Conservation (phyloP, 2,329 filamentous ascomycete genomes). For the Talaromyces albobiverticillius region DNA sequence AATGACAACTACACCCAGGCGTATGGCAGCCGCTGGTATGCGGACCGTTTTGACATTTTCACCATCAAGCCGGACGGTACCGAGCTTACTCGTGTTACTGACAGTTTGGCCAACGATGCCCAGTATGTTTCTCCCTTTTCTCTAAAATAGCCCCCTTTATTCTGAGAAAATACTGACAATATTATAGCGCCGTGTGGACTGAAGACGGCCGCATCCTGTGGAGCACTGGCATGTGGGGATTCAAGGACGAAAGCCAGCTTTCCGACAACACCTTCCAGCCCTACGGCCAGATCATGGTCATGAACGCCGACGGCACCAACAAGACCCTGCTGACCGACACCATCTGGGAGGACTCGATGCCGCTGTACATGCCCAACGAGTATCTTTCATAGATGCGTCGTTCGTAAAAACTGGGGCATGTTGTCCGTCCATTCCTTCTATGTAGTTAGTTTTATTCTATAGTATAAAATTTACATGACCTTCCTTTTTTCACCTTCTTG, state of each 20-base stretch:
- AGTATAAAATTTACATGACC: too few species aligned
- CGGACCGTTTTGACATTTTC: slow-evolving; percentile 36
- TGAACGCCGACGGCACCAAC: slow-evolving; percentile 41
- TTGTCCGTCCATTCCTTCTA: too few species aligned
- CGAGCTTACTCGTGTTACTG: slow-evolving; percentile 23
- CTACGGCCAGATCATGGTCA: slow-evolving; percentile 45
- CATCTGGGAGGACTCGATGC: slow-evolving; percentile 34
- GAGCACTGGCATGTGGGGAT: slow-evolving; percentile 43
- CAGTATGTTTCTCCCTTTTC: too few species aligned
- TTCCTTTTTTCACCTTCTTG: too few species aligned
- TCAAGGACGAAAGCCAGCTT: slow-evolving; percentile 40
- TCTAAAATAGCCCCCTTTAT: too few species aligned
- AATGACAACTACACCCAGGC: slow-evolving; percentile 26
- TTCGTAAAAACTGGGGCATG: too few species aligned
- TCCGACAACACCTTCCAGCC: slow-evolving; percentile 47
- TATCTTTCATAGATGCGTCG: background rate
- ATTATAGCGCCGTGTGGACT: slow-evolving; percentile 38
- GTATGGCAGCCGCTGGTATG: too few species aligned
- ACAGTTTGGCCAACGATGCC: too few species aligned
- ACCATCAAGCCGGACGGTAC: slow-evolving; percentile 43
- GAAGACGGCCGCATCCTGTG: slow-evolving; percentile 43
- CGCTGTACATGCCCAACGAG: slow-evolving; percentile 22
- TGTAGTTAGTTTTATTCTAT: too few species aligned
- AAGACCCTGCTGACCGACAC: slow-evolving; percentile 27
- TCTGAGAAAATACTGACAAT: too few species aligned